These are phyloP conservation scores for Ophiostoma triangulosporum DNA, from an alignment of 2,329 filamentous ascomycete species.

Conservation along the genomic window DNA sequence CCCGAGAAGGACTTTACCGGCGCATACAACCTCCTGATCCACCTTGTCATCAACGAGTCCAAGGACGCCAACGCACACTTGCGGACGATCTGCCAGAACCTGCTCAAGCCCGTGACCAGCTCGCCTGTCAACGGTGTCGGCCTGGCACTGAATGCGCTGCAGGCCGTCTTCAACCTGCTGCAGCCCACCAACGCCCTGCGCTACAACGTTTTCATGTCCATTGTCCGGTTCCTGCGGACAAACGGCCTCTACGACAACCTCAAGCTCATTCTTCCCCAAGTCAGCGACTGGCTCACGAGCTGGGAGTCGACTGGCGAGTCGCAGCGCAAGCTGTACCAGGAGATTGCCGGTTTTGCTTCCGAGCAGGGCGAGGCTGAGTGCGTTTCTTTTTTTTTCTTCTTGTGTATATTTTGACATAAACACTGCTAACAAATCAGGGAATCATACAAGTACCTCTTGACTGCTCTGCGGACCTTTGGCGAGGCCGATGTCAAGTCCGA, in stretches of 20 bases:
- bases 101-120: conserved; percentile 72
- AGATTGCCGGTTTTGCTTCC: conserved; percentile 66
- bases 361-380: conserved; percentile 66
- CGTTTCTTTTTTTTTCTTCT: conserved; percentile 24
- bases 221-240: conserved; percentile 67
- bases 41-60: conserved; percentile 70
- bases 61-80: conserved; percentile 77
- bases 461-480: conserved; percentile 48
- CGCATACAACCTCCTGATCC: conserved; percentile 91
- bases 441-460: conserved; percentile 54
- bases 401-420: not conserved
- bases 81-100: conserved; percentile 75
- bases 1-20: conserved; percentile 95
- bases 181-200: conserved; percentile 62
- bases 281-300: conserved; percentile 66
- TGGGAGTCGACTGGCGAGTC: conserved; percentile 79
- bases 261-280: conserved; percentile 61
- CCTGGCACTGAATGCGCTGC: conserved; percentile 78
- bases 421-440: conserved; percentile 26
- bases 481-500: conserved; percentile 42
- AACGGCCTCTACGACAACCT: conserved; percentile 71
- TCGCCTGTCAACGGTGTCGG: conserved; percentile 75
- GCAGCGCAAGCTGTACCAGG: conserved; percentile 70
- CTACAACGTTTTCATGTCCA: conserved; percentile 81
- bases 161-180: conserved; percentile 94